These are phyloP conservation scores for Monosporascus sp. DNA, from an alignment of 2,329 filamentous ascomycete genomes.

Conservation along the genomic window DNA sequence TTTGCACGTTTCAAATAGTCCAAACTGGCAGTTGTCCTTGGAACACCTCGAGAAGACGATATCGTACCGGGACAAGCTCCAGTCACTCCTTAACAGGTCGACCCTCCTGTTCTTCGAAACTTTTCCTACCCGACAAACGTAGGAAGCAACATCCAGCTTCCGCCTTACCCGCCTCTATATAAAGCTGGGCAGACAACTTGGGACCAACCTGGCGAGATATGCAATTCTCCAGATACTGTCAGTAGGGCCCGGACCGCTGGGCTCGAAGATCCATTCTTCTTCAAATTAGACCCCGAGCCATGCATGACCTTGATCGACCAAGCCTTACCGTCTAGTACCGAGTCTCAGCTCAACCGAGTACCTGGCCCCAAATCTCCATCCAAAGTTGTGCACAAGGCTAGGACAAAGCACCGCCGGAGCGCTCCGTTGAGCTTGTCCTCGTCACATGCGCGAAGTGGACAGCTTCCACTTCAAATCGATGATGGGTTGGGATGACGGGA, in stretches of 20 bases:
- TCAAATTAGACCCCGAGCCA: slow-evolving; percentile 15
- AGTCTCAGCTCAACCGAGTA: slow-evolving; percentile 2
- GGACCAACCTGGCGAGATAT: slow-evolving; percentile 25
- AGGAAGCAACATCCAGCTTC: slow-evolving; percentile 3
- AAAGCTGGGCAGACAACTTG: slow-evolving; percentile 15
- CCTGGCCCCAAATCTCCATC: slow-evolving; percentile 3
- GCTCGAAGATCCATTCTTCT: slow-evolving; percentile 25
- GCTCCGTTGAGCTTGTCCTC: slow-evolving; percentile 15
- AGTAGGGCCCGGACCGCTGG: slow-evolving; percentile 11
- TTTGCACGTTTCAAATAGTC: slow-evolving; percentile 23
- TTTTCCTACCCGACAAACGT: slow-evolving; percentile 27
- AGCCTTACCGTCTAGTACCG: slow-evolving; percentile 5
- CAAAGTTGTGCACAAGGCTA: slow-evolving; percentile 10
- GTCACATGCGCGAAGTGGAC: slow-evolving; percentile 12
- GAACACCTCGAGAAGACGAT: slow-evolving; percentile 13
- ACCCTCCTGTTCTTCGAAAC: slow-evolving; percentile 21
- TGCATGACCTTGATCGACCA: slow-evolving; percentile 11
- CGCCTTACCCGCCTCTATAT: slow-evolving; percentile 2
- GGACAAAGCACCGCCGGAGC: slow-evolving; percentile 21
- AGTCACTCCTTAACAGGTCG: slow-evolving; percentile 6
- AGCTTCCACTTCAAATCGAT: slow-evolving; percentile 16
- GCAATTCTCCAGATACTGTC: slow-evolving; percentile 17
- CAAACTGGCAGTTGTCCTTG: slow-evolving; percentile 15
- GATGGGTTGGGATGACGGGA: slow-evolving; percentile 14
- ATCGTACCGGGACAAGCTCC: slow-evolving; percentile 6